Evolutionary conservation across 257 asterid species (phyloP).

Genomic region (Penstemon davidsonii): DNA sequence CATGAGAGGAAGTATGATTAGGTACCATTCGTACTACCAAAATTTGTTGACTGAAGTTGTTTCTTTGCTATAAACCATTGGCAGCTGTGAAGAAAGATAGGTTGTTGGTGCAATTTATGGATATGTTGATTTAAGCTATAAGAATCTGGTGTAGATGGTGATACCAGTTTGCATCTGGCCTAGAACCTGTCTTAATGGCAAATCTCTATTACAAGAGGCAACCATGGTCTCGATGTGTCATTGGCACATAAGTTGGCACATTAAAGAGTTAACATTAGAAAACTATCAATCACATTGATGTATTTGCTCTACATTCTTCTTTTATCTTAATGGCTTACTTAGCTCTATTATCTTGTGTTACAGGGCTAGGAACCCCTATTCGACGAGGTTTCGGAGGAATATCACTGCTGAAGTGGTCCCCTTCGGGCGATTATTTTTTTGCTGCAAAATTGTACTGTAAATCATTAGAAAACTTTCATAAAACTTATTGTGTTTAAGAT

Average conservation of each 20-base stretch:
- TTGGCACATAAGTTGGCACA: conserved; percentile 8
- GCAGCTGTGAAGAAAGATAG: neutral
- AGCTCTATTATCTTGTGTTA: conserved; percentile 18
- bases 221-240: neutral
- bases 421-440: conserved; percentile 89
- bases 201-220: neutral
- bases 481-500: conserved; percentile 22
- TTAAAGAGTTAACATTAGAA: neutral
- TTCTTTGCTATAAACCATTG: conserved; percentile 4
- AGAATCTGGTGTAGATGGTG: neutral
- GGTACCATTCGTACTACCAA: neutral
- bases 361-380: conserved; percentile 89
- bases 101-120: neutral
- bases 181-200: neutral
- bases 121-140: conserved; percentile 5
- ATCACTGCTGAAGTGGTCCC: conserved; percentile 95
- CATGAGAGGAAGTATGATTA: neutral
- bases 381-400: conserved; percentile 98
- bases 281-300: neutral
- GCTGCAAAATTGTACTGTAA: conserved; percentile 83
- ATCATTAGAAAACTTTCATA: conserved; percentile 25
- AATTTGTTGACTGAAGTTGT: neutral
- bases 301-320: conserved; percentile 18
- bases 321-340: conserved; percentile 15
- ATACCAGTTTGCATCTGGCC: neutral